These are phyloP conservation scores for Westerdykella sp. DNA, from an alignment of 2,329 filamentous ascomycete genomes.

Conservation along the genomic window DNA sequence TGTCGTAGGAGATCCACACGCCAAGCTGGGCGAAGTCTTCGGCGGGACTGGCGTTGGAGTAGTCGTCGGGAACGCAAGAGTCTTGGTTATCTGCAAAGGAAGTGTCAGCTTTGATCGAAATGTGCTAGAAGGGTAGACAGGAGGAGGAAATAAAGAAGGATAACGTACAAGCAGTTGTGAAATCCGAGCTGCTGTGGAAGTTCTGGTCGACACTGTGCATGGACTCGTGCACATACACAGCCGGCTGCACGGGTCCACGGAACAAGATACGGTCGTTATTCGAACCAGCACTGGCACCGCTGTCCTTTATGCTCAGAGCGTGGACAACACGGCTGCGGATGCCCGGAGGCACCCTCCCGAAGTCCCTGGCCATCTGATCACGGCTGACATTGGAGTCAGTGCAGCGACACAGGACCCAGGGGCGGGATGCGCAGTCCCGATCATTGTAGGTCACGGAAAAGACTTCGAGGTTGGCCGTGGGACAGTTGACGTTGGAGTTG, in stretches of 20 bases:
- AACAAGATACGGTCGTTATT: constrained; percentile 6
- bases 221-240: constrained; percentile 6
- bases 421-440: constrained; percentile 5
- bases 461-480: constrained; percentile 8
- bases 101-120: too few relatives aligned
- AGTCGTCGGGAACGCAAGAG: constrained; percentile 7
- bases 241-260: constrained; percentile 3
- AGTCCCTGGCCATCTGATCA: constrained; percentile 5
- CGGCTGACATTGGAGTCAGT: constrained; percentile 7
- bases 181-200: constrained; percentile 2
- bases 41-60: constrained; percentile 6
- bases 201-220: constrained; percentile 6
- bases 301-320: constrained; percentile 3
- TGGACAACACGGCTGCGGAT: constrained; percentile 10
- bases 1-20: constrained; percentile 8
- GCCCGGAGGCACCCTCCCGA: constrained; percentile 8
- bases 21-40: constrained; percentile 11
- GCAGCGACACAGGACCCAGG: constrained; percentile 10
- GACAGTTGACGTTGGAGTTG: constrained; percentile 5
- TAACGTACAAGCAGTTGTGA: constrained; percentile 1
- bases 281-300: constrained; percentile 3
- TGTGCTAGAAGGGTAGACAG: too few relatives aligned
- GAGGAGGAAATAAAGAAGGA: too few relatives aligned
- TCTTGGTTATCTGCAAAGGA: constrained; percentile 4
- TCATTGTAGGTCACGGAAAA: constrained; percentile 7